Base-by-base conservation (phyloP, 805 yeast genomes). In the Sugiyamaella chiloensis region DNA sequence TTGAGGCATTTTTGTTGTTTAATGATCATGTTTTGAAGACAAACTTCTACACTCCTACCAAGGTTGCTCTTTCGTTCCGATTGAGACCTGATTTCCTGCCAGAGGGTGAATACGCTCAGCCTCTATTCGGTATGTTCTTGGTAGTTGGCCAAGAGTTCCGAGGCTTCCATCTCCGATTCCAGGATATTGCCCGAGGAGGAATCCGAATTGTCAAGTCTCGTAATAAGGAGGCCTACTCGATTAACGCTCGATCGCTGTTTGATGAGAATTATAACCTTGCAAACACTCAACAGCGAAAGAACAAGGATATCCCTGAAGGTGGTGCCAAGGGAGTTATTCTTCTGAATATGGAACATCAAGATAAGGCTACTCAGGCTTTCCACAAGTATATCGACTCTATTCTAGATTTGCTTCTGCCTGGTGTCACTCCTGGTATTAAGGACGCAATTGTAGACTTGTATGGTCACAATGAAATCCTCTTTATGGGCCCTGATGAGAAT, bases 401-500 rank as follows among this genome's bases (percentile, higher is more conserved):
- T 57, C 79, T 91, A 57, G 99, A 91, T 66, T 74, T 91, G 55
- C 74, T 90, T 60, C 78, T 90, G 60, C 80, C 79, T 51, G 84
- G 83, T 46, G 63, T 71, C 60, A 72, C 81, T 50, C 89, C 89
- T 44, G 89, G 91, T 39, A 78, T 82, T 55, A 83, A 87, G 71
- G 95, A 85, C 60, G 73, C 80, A 48, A 84, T 89, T 63, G 90
- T 91, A 44, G 98, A 91, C 65, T 73, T 87, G 48, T 83, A 87
- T 65, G 79, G 80, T 48, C 78, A 85, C 61, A 87, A 86, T 42
- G 99, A 91, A 73, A 91, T 93, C 59, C 72, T 93, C 58, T 91
- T 87, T 68, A 85, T 91, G 83, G 99, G 99, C 47, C 99, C 99
- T n/a, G 99, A 91, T 71, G 99, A 91, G 75, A 95, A 96, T 66